phyloP scores from a whole-genome alignment of 139 green algal genomes.

The Chlamydomonas applanata region DNA sequence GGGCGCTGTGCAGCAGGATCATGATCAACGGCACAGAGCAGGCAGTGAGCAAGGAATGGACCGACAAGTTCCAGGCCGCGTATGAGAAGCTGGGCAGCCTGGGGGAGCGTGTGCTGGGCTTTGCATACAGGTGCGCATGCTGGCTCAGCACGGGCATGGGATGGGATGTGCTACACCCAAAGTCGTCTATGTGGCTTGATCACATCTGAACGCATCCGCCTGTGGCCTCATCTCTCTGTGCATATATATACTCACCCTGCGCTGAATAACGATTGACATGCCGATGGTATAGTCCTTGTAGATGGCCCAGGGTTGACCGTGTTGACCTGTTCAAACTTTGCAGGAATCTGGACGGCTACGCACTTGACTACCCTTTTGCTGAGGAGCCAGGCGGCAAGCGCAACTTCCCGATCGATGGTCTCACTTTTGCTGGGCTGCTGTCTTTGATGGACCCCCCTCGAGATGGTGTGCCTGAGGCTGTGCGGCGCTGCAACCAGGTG shows the following conservation, averaged over 20 bases:
- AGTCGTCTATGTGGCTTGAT: no score
- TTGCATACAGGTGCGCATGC: slow-evolving; percentile 55
- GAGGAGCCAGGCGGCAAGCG: slow-evolving; percentile 53
- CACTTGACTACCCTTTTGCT: slow-evolving; percentile 50
- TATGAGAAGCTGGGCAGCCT: slow-evolving; percentile 69
- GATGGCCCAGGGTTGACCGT: no score
- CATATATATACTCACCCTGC: no score
- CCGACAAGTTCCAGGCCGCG: slow-evolving; percentile 40
- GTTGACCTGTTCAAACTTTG: no score
- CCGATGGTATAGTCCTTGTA: neutral
- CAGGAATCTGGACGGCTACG: slow-evolving; percentile 35
- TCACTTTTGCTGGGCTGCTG: slow-evolving; percentile 77
- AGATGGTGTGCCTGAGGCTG: slow-evolving; percentile 70
- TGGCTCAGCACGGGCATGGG: slow-evolving; percentile 15
- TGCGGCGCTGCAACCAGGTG: slow-evolving; percentile 20
- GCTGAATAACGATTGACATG: no score
- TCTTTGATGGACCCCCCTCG: slow-evolving; percentile 81
- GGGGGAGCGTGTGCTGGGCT: slow-evolving; percentile 74
- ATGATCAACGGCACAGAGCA: slow-evolving; percentile 48
- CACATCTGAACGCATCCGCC: no score
- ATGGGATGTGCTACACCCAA: no score
- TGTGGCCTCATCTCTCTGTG: no score
- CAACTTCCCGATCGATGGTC: slow-evolving; percentile 61
- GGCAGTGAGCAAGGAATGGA: slow-evolving; percentile 49
- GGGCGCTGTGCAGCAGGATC: slow-evolving; percentile 41